Evolutionary conservation across 2,329 filamentous ascomycete species (phyloP), one percentile per base, ranked within the genome.

Genomic region (Xylaria sp.): DNA sequence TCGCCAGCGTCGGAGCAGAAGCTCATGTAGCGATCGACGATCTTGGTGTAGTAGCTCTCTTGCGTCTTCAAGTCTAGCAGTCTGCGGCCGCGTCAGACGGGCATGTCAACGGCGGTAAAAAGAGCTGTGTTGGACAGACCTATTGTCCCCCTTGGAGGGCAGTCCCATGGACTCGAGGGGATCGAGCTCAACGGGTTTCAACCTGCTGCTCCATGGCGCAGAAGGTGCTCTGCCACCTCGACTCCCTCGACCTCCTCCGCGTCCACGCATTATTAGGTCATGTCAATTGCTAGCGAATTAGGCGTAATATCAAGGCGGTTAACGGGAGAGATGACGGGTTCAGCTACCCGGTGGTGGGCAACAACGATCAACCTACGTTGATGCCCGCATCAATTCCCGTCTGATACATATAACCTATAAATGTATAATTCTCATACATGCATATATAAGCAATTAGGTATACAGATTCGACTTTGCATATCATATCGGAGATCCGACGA

Each of bases 101-200:
- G 11, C 33, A 4, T 25, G 11, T 3, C 19, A 40, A 5, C 2
- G 9, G 15, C 2, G 28, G 40, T 3, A 57, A 42, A 15, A n/a
- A n/a, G n/a, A n/a, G n/a, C 28, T 9, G 23, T 15, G 23, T 4
- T 19, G 46, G 21, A 46, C 46, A 23, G 81, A 94, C 93, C 91
- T 89, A 50, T 84, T 91, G 76, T 98, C 94, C 55, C 94, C 94
- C 74, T 97, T 97, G 2, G 93, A 97, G 4, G 92, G 92, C 67
- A 97, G 83, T 1, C 94, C 94, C 69, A 96, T 90, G 63, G 83
- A 85, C 70, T 96, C 91, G 28, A 98, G 81, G 14, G 91, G 87
- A 75, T 97, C 93, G 60, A 87, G 80, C 46, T 89, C 86, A 63
- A 89, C 84, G 12, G 91, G 89, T 75, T 90, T 93, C 67, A 96